Percentiles rank a stretch among this genome's conserved stretches.
phyloP scores from a whole-genome alignment of 2,329 filamentous ascomycete species.

The Pestalotiopsis sp. region DNA sequence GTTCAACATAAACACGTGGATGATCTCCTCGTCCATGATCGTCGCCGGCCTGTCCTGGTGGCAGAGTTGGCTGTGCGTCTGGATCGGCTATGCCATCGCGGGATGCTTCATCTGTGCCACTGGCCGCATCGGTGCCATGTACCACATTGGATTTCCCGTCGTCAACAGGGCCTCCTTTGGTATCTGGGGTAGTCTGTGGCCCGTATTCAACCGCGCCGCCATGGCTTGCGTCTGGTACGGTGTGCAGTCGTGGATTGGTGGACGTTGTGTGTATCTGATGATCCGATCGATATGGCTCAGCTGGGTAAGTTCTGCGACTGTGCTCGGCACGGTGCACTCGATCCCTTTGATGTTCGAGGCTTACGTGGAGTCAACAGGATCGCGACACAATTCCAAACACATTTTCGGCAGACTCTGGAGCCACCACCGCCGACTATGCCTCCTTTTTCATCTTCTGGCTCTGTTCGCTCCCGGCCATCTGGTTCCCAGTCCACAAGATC shows the following conservation, averaged over 20 bases:
- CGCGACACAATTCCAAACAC: constrained; percentile 63
- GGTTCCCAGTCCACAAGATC: constrained; percentile 86
- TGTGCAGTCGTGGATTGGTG: constrained; percentile 83
- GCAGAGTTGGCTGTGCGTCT: constrained; percentile 88
- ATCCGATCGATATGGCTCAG: constrained; percentile 79
- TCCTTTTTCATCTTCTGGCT: constrained; percentile 90
- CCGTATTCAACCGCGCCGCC: constrained; percentile 83
- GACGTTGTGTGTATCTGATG: constrained; percentile 84
- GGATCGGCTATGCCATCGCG: constrained; percentile 80
- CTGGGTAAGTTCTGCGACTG: constrained; percentile 45
- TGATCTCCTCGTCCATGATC: constrained; percentile 86
- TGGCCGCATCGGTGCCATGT: constrained; percentile 80
- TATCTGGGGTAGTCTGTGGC: constrained; percentile 87
- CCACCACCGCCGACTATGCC: constrained; percentile 72
- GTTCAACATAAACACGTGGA: constrained; percentile 92
- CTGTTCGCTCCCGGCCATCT: constrained; percentile 77
- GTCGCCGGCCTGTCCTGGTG: constrained; percentile 80
- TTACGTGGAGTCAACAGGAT: constrained; percentile 31
- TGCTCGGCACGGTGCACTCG: background rate
- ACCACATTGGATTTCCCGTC: constrained; percentile 89
- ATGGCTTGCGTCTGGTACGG: constrained; percentile 90
- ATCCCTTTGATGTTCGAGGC: background rate
- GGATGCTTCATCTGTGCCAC: constrained; percentile 75
- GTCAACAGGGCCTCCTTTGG: constrained; percentile 78
- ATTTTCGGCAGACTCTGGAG: constrained; percentile 65